Evolutionary conservation across 352 stramenopile genomes (phyloP), one percentile per base, ranked within the genome.

Genomic region (Blastocystis sp.): DNA sequence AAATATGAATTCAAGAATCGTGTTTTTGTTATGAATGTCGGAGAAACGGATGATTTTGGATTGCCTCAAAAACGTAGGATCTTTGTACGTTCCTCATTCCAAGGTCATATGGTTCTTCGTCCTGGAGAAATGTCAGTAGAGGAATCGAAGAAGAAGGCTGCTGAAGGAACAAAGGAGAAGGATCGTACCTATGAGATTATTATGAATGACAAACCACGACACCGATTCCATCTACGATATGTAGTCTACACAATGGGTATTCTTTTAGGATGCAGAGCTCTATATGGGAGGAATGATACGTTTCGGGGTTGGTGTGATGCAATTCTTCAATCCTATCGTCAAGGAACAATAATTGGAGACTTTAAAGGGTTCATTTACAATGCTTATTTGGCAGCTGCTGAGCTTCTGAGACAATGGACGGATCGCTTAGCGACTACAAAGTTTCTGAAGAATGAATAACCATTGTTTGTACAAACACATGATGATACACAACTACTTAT

Each of bases 21-120:
- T 24, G 29, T 52, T 29, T 80, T 80, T 35, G 61, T 80, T 39
- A 80, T 80, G 69, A 80, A 80, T 54, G 46, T 80, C n/a, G 69
- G 69, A 19, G 69, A 80, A n/a, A 37, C 39, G 12, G 69, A 80
- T 52, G 24, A 59, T 19, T 57, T 80, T 42, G 32, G 37, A 19
- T 35, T 80, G n/a, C 69, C 69, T n/a, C 46, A 46, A 21, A 46
- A 52, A 27, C 46, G 69, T 80, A 80, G 7, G 14, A 32, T 3
- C 21, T 7, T 3, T 11, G 27, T 24, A 19, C 5, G 3, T 49
- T 14, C 14, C 4, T 80, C n/a, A 80, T 61, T 42, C 7, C 12
- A n/a, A 80, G 69, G 46, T n/a, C 69, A 80, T 54, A 57, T 80
- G 32, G 43, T 52, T 6, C 61, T 51, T 39, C 29, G 37, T 19